Evolutionary conservation across 306 rosid species (phyloP).

Genomic region (Rosa chinensis): DNA sequence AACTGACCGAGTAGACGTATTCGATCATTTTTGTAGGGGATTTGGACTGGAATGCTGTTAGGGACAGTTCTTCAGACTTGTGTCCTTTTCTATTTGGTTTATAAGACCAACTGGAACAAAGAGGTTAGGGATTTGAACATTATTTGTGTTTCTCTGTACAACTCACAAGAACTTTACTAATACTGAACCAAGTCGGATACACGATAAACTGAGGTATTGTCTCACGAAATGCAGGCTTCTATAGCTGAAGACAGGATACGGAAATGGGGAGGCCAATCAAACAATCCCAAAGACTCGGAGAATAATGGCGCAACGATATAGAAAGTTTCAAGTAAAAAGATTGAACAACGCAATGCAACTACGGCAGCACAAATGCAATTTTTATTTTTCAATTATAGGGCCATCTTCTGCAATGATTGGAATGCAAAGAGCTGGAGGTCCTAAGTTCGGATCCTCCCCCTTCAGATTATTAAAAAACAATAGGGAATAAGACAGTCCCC

Average conservation of each 20-base stretch:
- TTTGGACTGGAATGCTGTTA: conserved; percentile 66
- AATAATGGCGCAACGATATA: neutral
- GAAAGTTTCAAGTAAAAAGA: neutral
- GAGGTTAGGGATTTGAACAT: conserved; percentile 45
- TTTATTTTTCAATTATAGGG: no score
- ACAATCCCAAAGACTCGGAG: neutral
- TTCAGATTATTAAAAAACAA: no score
- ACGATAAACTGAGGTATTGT: neutral
- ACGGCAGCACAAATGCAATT: no score
- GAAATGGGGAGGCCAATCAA: conserved; percentile 43
- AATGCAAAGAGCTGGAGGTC: no score
- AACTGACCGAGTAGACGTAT: neutral
- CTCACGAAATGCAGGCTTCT: conserved; percentile 36
- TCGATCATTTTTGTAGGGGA: conserved; percentile 48
- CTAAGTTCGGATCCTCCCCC: no score
- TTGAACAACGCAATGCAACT: no score
- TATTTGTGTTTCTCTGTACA: no score
- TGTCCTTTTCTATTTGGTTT: conserved; percentile 53
- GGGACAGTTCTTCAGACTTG: conserved; percentile 72
- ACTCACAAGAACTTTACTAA: neutral
- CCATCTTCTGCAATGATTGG: no score
- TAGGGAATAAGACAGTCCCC: neutral
- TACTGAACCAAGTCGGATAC: neutral
- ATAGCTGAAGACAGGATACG: conserved; percentile 49
- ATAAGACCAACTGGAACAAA: conserved; percentile 64